Evolutionary conservation across 495 filamentous ascomycete species (phyloP), one percentile per base, ranked within the genome.

Genomic region (Daldinia loculata): DNA sequence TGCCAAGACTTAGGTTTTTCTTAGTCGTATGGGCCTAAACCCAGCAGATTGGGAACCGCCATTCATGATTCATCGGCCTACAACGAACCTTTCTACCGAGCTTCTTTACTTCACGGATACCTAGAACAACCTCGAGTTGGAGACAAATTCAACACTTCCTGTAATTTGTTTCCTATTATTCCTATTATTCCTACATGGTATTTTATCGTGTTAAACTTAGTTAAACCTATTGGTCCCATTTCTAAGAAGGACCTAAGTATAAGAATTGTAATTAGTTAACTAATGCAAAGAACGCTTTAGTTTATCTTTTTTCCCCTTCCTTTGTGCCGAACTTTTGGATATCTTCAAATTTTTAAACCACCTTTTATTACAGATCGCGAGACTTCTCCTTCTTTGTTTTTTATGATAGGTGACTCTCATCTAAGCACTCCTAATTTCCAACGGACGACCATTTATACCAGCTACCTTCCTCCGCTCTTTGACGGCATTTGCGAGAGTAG

Each of bases 401-500:
- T 45, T 14, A 27, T 17, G 12, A 48, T 19, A 12, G 15, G 17
- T 22, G n/a, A 4, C n/a, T 41, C 22, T 19, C 34, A 4, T 34
- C 38, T 36, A 29, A 26, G n/a, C 17, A 22, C 22, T 50, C n/a
- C 36, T 17, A 17, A 36, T 36, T 51, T 59, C 22, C 3, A 22
- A 66, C 4, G 69, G 43, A 48, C 56, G 59, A 12, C 72, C 72
- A 24, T 79, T 77, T 14, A 65, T 56, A 63, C 61, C 22, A 9
- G 81, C 72, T 2, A 83, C 67, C 69, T 89, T 83, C 69, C 90
- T 82, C 64, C 92, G 79, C 75, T 87, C 83, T 75, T 89, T 88
- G n/a, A 97, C 93, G 7, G 94, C 92, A 63, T 89, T 85, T 9
- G 95, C 96, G 43, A 99, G 85, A 39, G 84, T 80, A 72, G 92